phyloP scores from a whole-genome alignment of 2,329 filamentous ascomycete genomes.

The Fusarium duplospermum region DNA sequence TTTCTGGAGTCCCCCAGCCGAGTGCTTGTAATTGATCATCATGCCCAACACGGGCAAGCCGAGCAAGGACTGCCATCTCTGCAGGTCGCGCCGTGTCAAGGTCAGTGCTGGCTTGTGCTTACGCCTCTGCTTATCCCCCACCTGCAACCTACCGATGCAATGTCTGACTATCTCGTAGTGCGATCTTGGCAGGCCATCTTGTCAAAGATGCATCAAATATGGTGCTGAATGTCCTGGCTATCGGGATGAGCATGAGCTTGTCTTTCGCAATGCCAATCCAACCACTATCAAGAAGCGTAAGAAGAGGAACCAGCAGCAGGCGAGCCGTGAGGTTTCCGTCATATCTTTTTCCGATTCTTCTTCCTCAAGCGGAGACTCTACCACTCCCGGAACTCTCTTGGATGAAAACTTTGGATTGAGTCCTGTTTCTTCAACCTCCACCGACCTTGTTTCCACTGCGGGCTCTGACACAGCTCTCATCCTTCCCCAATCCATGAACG shows the following conservation, averaged over 20 bases:
- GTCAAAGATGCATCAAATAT: slow-evolving; percentile 56
- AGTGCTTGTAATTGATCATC: neutral
- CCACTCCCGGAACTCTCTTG: slow-evolving; percentile 15
- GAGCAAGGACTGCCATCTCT: slow-evolving; percentile 56
- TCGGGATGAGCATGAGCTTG: slow-evolving; percentile 53
- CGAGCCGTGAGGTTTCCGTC: slow-evolving; percentile 12
- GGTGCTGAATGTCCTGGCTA: slow-evolving; percentile 55
- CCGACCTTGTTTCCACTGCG: slow-evolving; percentile 21
- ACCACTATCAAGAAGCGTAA: slow-evolving; percentile 46
- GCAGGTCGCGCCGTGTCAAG: slow-evolving; percentile 55
- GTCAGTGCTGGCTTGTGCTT: slow-evolving; percentile 42
- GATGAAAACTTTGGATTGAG: slow-evolving; percentile 16
- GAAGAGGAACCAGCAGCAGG: slow-evolving; percentile 39
- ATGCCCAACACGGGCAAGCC: slow-evolving; percentile 58
- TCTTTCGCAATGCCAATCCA: slow-evolving; percentile 52
- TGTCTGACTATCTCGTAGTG: slow-evolving; percentile 46
- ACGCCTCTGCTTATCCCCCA: slow-evolving; percentile 6
- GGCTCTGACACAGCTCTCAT: slow-evolving; percentile 9
- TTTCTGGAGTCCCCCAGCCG: neutral
- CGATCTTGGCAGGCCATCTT: slow-evolving; percentile 53
- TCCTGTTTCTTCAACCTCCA: slow-evolving; percentile 9
- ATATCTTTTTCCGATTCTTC: slow-evolving; percentile 15
- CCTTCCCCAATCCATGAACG: slow-evolving; percentile 41
- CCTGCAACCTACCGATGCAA: neutral
- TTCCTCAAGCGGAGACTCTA: slow-evolving; percentile 12